Conservation (phyloP, 2,329 filamentous ascomycete species). For the Penicillium sp. region DNA sequence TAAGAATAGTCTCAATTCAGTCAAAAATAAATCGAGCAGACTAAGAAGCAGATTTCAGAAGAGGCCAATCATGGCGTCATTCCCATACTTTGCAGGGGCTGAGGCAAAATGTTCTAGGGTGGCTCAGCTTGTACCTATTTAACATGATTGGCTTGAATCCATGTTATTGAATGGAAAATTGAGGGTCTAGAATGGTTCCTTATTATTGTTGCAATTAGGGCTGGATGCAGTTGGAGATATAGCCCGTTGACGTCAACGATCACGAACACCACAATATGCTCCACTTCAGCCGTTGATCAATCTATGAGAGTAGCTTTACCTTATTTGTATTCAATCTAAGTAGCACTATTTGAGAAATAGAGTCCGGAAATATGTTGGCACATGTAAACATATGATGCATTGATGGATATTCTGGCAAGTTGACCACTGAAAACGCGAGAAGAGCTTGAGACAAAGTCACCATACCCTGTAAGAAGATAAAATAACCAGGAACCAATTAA, state of each 20-base stretch:
- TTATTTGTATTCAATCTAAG: background rate
- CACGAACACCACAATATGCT: background rate
- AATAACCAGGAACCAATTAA: background rate
- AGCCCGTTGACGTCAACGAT: background rate
- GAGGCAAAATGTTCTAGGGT: background rate
- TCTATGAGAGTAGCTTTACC: background rate
- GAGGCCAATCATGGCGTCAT: slow-evolving; percentile 9
- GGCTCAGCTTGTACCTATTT: background rate
- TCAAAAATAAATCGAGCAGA: background rate
- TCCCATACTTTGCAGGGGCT: background rate
- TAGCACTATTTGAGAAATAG: background rate
- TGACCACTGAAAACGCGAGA: background rate
- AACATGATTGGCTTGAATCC: background rate
- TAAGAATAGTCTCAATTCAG: background rate
- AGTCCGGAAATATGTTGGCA: background rate
- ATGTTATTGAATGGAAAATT: background rate
- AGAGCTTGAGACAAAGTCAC: background rate
- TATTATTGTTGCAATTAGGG: background rate
- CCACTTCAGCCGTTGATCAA: background rate
- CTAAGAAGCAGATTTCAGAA: background rate
- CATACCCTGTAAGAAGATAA: no score
- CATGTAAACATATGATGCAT: background rate
- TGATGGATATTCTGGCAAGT: background rate
- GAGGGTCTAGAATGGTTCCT: background rate
- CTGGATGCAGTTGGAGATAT: background rate